Evolutionary conservation across 495 filamentous ascomycete species (phyloP), one percentile per base, ranked within the genome.

Genomic region (Tuber borchii): DNA sequence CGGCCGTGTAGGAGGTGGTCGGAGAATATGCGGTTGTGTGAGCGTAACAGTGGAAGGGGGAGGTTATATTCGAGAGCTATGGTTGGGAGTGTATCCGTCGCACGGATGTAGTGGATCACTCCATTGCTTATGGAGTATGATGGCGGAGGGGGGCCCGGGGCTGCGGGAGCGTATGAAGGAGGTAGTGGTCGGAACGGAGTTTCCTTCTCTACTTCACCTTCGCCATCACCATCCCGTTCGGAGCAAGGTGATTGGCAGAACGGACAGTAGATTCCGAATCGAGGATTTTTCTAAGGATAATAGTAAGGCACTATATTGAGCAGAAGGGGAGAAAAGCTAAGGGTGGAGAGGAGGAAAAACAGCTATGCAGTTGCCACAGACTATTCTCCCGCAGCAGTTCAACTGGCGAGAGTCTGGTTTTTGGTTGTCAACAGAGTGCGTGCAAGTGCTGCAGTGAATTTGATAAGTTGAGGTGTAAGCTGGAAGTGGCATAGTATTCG

Each of bases 251-350:
- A 75, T 48, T 88, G 87, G 78, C 86, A 87, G 81, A 86, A 87
- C 70, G 85, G 86, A 83, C 92, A 94, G 84, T 94, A 93, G 34
- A 84, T 85, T 46, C 86, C 86, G 83, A 93, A 93, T 31, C 92
- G 89, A 31, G 85, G 85, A 81, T 94, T 94, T 69, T 85, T 85
- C 88, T 91, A 78, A 70, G 61, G n/a, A 31, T 31, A 26, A 20
- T 31, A 16, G 51, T 78, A 76, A 77, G 43, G 45, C 34, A 31
- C 31, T 74, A 34, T 8, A 71, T 65, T 10, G 20, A 40, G 48
- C 48, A 68, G 8, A 26, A 71, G 42, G 73, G 68, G 56, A 75
- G 16, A 61, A 44, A 48, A 31, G 39, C 22, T n/a, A 14, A 78
- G 17, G 78, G 77, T 40, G 56, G 19, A 6, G 17, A 10, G 44